Evolutionary conservation across 768 basidiomycete genomes (phyloP), one percentile per base, ranked within the genome.

Genomic region (Pisolithus marmoratus): DNA sequence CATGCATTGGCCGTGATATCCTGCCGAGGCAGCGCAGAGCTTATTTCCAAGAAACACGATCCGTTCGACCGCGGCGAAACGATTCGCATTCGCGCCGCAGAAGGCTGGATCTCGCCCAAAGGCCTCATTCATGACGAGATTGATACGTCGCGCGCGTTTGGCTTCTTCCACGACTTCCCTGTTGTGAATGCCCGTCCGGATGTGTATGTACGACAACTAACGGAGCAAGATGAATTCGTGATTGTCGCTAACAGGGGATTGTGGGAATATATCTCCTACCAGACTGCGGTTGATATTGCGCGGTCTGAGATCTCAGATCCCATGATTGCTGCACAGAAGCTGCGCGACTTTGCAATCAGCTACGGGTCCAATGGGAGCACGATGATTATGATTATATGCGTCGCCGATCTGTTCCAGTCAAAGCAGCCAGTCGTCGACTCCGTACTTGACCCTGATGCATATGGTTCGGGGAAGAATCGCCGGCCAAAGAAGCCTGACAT

Each of bases 381-480:
- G 45, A 97, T 98, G 94, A 94, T 98, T 71, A 98, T 98, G 95
- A 93, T 97, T 34, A 82, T 98, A 58, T 81, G 81, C 46, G 74
- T 96, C 20, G 81, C 80, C 8, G 92, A 90, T 62, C 73, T 94
- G 29, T 90, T 94, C 72, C 73, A 80, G 26, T 69, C 73, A 1
- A 73, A 76, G 37, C 79, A 79, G 41, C 72, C 54, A 34, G 57
- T 48, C 40, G 31, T 57, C 38, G 62, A 63, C 27, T 60, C 57
- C 56, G 70, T 46, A n/a, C 58, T 73, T 38, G 79, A 82, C 38
- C 41, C 70, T 72, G 57, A 64, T 56, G 27, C 60, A 19, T 68
- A 68, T 40, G 56, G 58, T 29, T 50, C 58, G 22, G 31, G 60
- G 51, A 68, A 62, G 45, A 67, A 67, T 52, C 68, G 70, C 46